Percentiles rank a stretch among this genome's conserved stretches.
These are phyloP conservation scores for Litchi chinensis DNA, from an alignment of 345 rosid genomes.

Conservation along the genomic window DNA sequence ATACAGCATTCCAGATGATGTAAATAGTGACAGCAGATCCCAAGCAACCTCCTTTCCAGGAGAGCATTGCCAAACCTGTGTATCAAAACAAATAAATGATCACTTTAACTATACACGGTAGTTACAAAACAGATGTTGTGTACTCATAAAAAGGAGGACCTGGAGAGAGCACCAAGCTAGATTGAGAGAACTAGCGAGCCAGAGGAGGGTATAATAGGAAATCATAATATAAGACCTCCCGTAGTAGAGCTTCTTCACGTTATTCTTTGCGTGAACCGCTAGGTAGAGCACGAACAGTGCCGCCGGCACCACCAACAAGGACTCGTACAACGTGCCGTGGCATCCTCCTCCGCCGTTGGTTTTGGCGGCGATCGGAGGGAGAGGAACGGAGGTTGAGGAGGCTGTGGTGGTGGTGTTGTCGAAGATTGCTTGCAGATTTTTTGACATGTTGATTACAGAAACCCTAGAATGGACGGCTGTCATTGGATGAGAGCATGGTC, in stretches of 20 bases:
- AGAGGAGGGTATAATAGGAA: slow-evolving; percentile 56
- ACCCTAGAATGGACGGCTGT: slow-evolving; percentile 16
- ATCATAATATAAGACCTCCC: slow-evolving; percentile 53
- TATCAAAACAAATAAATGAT: slow-evolving; percentile 7
- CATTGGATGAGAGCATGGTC: neutral
- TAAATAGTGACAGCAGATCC: slow-evolving; percentile 44
- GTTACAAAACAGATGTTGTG: neutral
- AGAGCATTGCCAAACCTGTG: slow-evolving; percentile 46
- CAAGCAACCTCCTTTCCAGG: slow-evolving; percentile 39
- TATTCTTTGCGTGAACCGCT: slow-evolving; percentile 52
- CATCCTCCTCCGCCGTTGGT: slow-evolving; percentile 26
- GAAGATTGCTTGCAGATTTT: slow-evolving; percentile 14
- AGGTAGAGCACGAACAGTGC: slow-evolving; percentile 49
- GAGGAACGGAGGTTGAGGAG: slow-evolving; percentile 19
- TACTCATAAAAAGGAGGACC: slow-evolving; percentile 23
- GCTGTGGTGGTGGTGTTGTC: neutral
- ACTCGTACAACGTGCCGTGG: slow-evolving; percentile 41
- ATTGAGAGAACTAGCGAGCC: slow-evolving; percentile 50
- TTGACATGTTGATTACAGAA: slow-evolving; percentile 18
- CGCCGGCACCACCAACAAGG: slow-evolving; percentile 40
- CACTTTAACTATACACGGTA: neutral
- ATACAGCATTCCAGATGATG: slow-evolving; percentile 36
- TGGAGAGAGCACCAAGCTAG: slow-evolving; percentile 65
- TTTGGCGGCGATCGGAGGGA: slow-evolving; percentile 18
- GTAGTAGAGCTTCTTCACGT: slow-evolving; percentile 45